Evolutionary conservation across 306 rosid species (phyloP), one percentile per base, ranked within the genome.

Genomic region (Trifolium repens): DNA sequence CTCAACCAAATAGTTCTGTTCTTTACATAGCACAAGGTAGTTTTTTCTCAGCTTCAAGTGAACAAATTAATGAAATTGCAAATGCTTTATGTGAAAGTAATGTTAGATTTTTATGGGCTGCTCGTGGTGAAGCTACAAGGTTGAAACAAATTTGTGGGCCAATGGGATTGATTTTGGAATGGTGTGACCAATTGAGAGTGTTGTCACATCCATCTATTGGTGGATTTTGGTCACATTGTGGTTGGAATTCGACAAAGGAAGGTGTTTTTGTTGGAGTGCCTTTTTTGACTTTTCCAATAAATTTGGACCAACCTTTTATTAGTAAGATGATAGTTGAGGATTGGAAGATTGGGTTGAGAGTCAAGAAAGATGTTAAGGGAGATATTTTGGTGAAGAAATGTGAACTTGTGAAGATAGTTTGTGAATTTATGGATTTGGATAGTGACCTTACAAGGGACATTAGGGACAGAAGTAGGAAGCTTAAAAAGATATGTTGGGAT

Each of bases 131-230:
- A 40, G 47, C 71, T 22, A 35, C 78, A 3, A 52, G 74, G 71
- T 30, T 82, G 61, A 75, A 59, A 8, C 67, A 64, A 2, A 53
- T 76, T 16, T 81, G 73, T 80, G 86, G 87, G 8, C 15, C 75
- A 0, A 70, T 2, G 34, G 87, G 88, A 0, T 27, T 84, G 17
- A 78, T 84, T 5, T 67, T 84, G 74, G 54, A 44, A 24, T 88
- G 90, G 88, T 88, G 88, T 80, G 88, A 88, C 60, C 92, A 88
- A 26, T 40, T 86, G 78, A 75, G 57, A 53, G 90, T 88, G 22
- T 75, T 88, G 35, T 58, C 49, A 2, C 90, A 88, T 24, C 32
- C 55, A 34, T 76, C 81, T 2, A 39, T 58, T 30, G 88, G 85
- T 46, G 92, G 88, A 0, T 88, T 88, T 72, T 88, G 85, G 88